These are phyloP conservation scores for Talaromyces proteolyticus DNA, from an alignment of 495 filamentous ascomycete species.

Conservation along the genomic window DNA sequence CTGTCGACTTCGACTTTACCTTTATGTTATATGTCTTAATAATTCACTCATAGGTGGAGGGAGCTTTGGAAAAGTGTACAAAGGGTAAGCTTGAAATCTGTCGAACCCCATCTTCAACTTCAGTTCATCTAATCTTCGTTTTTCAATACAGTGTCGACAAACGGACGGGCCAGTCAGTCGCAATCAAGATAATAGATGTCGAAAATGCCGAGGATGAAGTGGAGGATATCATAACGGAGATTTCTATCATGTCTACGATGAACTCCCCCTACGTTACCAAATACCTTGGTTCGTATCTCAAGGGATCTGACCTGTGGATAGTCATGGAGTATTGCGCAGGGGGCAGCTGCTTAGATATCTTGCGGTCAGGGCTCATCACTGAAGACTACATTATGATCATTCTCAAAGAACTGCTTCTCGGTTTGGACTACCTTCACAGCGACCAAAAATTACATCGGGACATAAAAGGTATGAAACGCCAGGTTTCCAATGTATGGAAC, in stretches of 20 bases:
- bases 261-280: slow-evolving; percentile 93
- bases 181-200: slow-evolving; percentile 96
- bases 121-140: slow-evolving; percentile 11
- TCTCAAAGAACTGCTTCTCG: slow-evolving; percentile 79
- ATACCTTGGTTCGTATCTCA: slow-evolving; percentile 93
- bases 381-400: slow-evolving; percentile 96
- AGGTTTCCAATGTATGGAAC: background rate
- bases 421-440: slow-evolving; percentile 85
- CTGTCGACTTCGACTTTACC: background rate
- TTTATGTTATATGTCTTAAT: background rate
- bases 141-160: slow-evolving; percentile 62
- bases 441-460: slow-evolving; percentile 97
- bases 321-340: slow-evolving; percentile 93
- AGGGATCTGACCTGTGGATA: slow-evolving; percentile 95
- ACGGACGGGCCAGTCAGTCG: slow-evolving; percentile 76
- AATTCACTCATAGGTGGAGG: slow-evolving; percentile 62
- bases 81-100: slow-evolving; percentile 56
- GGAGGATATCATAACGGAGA: slow-evolving; percentile 97
- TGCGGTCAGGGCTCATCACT: slow-evolving; percentile 86
- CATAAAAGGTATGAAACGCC: slow-evolving; percentile 71
- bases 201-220: slow-evolving; percentile 98
- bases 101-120: slow-evolving; percentile 11
- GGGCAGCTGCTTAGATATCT: slow-evolving; percentile 84
- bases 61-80: slow-evolving; percentile 94
- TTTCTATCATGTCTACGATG: slow-evolving; percentile 90